Evolutionary conservation across 2,329 filamentous ascomycete genomes (phyloP).

Genomic region (Colletotrichum sansevieriae): DNA sequence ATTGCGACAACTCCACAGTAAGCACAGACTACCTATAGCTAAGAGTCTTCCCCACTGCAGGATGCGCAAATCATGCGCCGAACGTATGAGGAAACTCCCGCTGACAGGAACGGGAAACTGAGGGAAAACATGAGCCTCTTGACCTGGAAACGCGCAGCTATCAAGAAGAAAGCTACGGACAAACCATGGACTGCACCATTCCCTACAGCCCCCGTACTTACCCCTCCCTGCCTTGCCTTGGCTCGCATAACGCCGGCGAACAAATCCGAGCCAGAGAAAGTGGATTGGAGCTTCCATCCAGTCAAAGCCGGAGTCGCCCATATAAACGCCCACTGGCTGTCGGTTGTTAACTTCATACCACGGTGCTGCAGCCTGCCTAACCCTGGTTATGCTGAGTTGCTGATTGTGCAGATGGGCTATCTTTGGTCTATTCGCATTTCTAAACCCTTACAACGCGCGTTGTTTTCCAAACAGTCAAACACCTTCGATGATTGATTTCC

Average conservation of each 20-base stretch:
- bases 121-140: not conserved
- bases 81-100: not conserved
- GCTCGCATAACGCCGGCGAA: conserved; percentile 9
- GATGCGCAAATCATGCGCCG: conserved; percentile 9
- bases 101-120: not conserved
- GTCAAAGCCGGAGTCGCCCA: not conserved
- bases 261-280: conserved; percentile 19
- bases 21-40: conserved; percentile 15
- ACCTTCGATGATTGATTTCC: too few relatives aligned
- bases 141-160: not conserved
- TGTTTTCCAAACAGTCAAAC: too few relatives aligned
- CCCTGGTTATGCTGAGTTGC: too few relatives aligned
- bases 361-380: too few relatives aligned
- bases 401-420: too few relatives aligned
- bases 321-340: not conserved
- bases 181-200: not conserved
- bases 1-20: conserved; percentile 21
- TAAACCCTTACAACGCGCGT: too few relatives aligned
- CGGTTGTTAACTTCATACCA: too few relatives aligned
- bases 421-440: too few relatives aligned
- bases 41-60: not conserved
- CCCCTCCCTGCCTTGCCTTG: conserved; percentile 8
- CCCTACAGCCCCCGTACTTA: not conserved
- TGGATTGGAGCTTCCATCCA: not conserved
- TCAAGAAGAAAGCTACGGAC: too few relatives aligned